A percentile compares a stretch with the other conserved stretches of the same genome.
Evolutionary conservation across 176 grass and related monocot genomes (phyloP).

Genomic region (Guadua angustifolia): DNA sequence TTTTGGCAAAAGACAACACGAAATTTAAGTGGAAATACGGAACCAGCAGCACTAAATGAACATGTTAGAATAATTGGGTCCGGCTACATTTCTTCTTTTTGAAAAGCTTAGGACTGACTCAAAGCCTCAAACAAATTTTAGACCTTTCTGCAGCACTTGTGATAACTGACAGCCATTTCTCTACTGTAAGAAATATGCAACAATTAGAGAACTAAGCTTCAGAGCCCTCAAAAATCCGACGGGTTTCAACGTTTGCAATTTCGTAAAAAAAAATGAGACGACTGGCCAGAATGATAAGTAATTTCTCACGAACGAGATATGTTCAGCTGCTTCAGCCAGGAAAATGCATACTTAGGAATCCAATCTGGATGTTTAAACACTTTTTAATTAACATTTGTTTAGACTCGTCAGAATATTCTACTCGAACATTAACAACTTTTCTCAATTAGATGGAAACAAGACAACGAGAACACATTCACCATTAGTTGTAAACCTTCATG

Average conservation of each 20-base stretch:
- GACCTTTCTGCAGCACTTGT: conserved; percentile 6
- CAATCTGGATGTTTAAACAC: background rate
- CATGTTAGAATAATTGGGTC: conserved; percentile 1
- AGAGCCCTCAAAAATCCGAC: background rate
- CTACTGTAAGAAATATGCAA: background rate
- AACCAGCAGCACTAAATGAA: background rate
- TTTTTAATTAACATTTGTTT: background rate
- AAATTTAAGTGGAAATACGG: background rate
- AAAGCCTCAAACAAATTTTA: background rate
- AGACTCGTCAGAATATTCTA: background rate
- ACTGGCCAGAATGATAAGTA: background rate
- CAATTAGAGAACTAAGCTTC: background rate
- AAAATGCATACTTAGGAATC: background rate
- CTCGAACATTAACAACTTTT: background rate
- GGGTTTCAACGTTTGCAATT: background rate
- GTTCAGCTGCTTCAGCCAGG: background rate
- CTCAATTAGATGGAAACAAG: background rate
- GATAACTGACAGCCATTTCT: background rate
- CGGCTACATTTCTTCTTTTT: background rate
- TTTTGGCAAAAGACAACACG: background rate
- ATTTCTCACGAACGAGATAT: background rate
- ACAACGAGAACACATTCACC: background rate
- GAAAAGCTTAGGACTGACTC: background rate
- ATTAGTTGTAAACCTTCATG: background rate
- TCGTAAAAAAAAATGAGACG: background rate